Base-by-base conservation (phyloP, 2,329 filamentous ascomycete species). In the Venturia pyrina region DNA sequence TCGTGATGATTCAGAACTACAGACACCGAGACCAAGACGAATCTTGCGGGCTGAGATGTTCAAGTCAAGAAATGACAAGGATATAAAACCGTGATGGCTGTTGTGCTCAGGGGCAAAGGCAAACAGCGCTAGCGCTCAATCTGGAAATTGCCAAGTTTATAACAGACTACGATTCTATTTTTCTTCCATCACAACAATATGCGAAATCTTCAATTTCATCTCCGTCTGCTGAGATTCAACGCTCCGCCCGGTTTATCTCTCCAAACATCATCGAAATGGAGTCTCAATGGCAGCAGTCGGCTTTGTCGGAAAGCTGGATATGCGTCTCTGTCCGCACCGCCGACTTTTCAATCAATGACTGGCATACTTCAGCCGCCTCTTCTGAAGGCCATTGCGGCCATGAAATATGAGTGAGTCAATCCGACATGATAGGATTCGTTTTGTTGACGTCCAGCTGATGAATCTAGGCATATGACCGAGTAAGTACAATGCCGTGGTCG, bases 321-420 rank as follows among this genome's bases (percentile, higher is more conserved):
- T 15, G 53, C 53, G 8, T 59, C 53, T 19, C 19, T 40, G 37
- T n/a, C 28, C 19, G 5, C 60, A 34, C 65, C 67, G 37, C 63
- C 66, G 11, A 65, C 65, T 24, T 68, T 65, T 44, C n/a, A 56
- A n/a, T 72, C 69, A 10, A 66, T 76, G 65, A 69, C 69, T 24
- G 70, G 70, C 61, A 69, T 44, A 24, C 67, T 76, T 64, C 67
- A 75, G 56, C 62, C 69, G 40, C 68, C 70, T 17, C 67, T 77
- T 43, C 68, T 77, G 34, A 66, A 73, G 24, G 72, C 72, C 19
- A 63, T 77, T 67, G 71, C 74, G 11, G 73, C 72, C 61, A 75
- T 77, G 74, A 74, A 74, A 62, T 77, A 75, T 57, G 72, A 76
- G 73, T 76, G 71, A 59, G 53, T n/a, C 19, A 37, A 37, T 34